Evolutionary conservation across 352 stramenopile species (phyloP).

Genomic region (Globisporangium abappressorium): DNA sequence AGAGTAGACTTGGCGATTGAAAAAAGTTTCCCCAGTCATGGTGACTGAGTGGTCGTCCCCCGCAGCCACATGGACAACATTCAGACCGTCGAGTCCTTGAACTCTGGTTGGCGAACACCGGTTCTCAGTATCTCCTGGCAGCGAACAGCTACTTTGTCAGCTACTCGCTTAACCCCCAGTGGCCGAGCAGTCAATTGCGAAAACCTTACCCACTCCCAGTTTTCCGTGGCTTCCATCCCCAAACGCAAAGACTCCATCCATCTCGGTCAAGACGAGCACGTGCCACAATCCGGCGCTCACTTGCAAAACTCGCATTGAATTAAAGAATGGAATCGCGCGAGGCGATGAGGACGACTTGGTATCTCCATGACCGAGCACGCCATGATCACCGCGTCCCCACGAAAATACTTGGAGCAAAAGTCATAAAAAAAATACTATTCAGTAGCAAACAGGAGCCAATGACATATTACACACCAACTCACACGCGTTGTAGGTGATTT

Average conservation of each 20-base stretch:
- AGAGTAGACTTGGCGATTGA: conserved; percentile 78
- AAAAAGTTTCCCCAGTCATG: conserved; percentile 58
- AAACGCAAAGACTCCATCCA: conserved; percentile 67
- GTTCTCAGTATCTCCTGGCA: conserved; percentile 41
- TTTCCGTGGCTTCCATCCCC: conserved; percentile 62
- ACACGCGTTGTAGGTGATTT: conserved; percentile 12
- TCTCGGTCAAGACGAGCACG: conserved; percentile 67
- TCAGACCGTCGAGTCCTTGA: conserved; percentile 43
- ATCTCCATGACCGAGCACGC: conserved; percentile 57
- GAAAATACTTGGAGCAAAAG: conserved; percentile 43
- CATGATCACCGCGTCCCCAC: conserved; percentile 63
- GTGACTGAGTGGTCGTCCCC: conserved; percentile 69
- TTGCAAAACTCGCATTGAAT: conserved; percentile 45
- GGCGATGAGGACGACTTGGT: conserved; percentile 35
- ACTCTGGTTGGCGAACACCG: conserved; percentile 37
- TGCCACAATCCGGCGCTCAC: conserved; percentile 58
- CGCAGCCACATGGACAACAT: conserved; percentile 55
- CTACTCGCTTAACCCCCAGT: not conserved
- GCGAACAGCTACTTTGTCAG: conserved; percentile 2
- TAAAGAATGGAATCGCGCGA: conserved; percentile 53
- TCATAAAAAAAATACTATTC: not conserved
- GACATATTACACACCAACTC: not conserved
- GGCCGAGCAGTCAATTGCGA: not conserved
- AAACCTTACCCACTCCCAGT: conserved; percentile 46
- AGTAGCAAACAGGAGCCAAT: not conserved